A percentile compares a stretch with the other conserved stretches of the same genome.
These are phyloP conservation scores for Didymella pinodella DNA, from an alignment of 2,329 filamentous ascomycete genomes.

Conservation along the genomic window DNA sequence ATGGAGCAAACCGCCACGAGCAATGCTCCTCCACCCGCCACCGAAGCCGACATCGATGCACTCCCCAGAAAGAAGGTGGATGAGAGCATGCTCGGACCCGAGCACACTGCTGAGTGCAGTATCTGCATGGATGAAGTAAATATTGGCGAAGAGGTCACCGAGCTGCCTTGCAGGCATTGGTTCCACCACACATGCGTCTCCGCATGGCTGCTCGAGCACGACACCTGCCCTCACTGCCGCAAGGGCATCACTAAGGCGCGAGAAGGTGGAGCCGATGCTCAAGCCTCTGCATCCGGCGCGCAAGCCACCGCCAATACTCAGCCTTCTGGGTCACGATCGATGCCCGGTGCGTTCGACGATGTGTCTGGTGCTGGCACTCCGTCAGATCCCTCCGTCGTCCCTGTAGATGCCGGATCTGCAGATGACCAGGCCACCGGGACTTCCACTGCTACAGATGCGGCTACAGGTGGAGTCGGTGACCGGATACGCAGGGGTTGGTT, in stretches of 20 bases:
- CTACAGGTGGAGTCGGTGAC: conserved; percentile 34
- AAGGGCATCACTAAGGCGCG: conserved; percentile 57
- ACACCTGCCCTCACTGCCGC: conserved; percentile 88
- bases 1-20: conserved; percentile 83
- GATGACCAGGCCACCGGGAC: conserved; percentile 21
- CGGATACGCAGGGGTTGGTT: conserved; percentile 47
- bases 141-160: conserved; percentile 74
- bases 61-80: conserved; percentile 77
- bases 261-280: conserved; percentile 31
- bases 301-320: conserved; percentile 21
- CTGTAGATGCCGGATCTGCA: conserved; percentile 20
- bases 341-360: conserved; percentile 43
- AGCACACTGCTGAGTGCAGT: conserved; percentile 80
- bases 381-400: conserved; percentile 32
- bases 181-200: conserved; percentile 86
- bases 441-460: conserved; percentile 23
- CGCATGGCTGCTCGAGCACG: conserved; percentile 87
- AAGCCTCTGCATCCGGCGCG: conserved; percentile 17
- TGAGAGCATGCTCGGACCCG: conserved; percentile 71
- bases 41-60: conserved; percentile 74
- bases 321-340: conserved; percentile 26
- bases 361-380: conserved; percentile 30
- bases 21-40: conserved; percentile 82
- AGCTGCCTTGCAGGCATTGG: conserved; percentile 90
- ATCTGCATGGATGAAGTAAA: conserved; percentile 92